phyloP scores from a whole-genome alignment of 129 eudicot species.

The Escallonia rubra region DNA sequence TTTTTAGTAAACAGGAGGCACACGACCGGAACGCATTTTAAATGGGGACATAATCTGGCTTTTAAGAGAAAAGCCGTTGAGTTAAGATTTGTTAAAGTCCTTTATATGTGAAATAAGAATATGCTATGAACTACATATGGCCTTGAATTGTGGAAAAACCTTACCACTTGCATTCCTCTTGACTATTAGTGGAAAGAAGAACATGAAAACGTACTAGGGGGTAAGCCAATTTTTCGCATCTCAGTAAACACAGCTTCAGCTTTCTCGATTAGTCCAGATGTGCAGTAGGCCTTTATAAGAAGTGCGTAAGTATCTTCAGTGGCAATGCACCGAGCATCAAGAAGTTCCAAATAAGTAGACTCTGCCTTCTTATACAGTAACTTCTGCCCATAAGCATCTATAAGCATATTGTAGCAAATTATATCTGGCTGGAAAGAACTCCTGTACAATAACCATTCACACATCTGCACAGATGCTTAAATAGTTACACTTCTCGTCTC shows the following conservation, averaged over 20 bases:
- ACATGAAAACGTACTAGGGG: conserved; percentile 52
- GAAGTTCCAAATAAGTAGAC: conserved; percentile 63
- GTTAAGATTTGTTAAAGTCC: too few relatives aligned
- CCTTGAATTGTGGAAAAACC: too few relatives aligned
- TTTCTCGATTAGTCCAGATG: conserved; percentile 56
- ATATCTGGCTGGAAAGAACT: conserved; percentile 78
- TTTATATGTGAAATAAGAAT: too few relatives aligned
- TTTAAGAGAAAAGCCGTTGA: too few relatives aligned
- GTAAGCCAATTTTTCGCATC: conserved; percentile 56
- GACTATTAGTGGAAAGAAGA: not conserved
- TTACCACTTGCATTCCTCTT: too few relatives aligned
- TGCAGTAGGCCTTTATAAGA: conserved; percentile 72
- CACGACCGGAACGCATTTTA: too few relatives aligned
- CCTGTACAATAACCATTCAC: conserved; percentile 84
- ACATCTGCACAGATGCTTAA: conserved; percentile 48
- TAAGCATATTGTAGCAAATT: conserved; percentile 84
- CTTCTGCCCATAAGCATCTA: conserved; percentile 81
- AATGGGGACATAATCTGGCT: too few relatives aligned
- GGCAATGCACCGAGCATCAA: conserved; percentile 75
- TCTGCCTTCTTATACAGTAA: conserved; percentile 57
- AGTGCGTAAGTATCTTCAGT: conserved; percentile 93
- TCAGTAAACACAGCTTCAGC: conserved; percentile 81
- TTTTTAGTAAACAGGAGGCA: too few relatives aligned
- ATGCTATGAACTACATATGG: too few relatives aligned
- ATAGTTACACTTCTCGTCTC: conserved; percentile 1